Evolutionary conservation across 2,329 filamentous ascomycete genomes (phyloP).

Genomic region (Fusarium globosum): DNA sequence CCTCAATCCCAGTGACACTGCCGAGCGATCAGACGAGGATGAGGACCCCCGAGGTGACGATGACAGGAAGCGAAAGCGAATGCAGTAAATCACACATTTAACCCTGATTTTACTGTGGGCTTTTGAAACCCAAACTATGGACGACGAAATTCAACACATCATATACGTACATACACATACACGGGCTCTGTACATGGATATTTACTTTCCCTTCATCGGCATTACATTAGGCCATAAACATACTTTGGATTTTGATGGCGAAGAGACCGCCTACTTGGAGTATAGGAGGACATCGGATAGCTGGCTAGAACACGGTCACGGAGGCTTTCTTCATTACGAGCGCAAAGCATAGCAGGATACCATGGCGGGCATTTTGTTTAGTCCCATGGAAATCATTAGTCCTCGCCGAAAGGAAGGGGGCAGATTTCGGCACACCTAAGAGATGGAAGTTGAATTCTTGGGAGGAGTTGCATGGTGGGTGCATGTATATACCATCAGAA

Average conservation of each 20-base stretch:
- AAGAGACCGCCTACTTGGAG: conserved; percentile 26
- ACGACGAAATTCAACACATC: background rate
- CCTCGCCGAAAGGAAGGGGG: conserved; percentile 4
- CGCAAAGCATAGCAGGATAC: conserved; percentile 35
- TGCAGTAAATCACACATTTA: conserved; percentile 61
- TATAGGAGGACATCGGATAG: conserved; percentile 28
- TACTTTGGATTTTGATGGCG: conserved; percentile 24
- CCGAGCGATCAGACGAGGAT: conserved; percentile 66
- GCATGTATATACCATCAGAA: conserved; percentile 22
- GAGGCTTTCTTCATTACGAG: conserved; percentile 32
- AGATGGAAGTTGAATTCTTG: conserved; percentile 9
- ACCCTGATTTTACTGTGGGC: background rate
- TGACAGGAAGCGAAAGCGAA: conserved; percentile 71
- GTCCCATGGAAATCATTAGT: conserved; percentile 6
- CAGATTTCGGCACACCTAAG: conserved; percentile 18
- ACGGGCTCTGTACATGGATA: conserved; percentile 14
- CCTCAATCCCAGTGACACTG: conserved; percentile 68
- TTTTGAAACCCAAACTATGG: background rate
- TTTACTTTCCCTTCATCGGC: conserved; percentile 9
- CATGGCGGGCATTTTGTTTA: conserved; percentile 38
- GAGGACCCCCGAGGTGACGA: conserved; percentile 66
- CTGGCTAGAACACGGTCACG: conserved; percentile 26
- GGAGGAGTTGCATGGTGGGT: conserved; percentile 32
- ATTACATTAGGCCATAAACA: conserved; percentile 20
- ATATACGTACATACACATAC: conserved; percentile 26